Base-by-base conservation (phyloP, 1,284 basidiomycete genomes). In the Uromyces viciae-fabae region DNA sequence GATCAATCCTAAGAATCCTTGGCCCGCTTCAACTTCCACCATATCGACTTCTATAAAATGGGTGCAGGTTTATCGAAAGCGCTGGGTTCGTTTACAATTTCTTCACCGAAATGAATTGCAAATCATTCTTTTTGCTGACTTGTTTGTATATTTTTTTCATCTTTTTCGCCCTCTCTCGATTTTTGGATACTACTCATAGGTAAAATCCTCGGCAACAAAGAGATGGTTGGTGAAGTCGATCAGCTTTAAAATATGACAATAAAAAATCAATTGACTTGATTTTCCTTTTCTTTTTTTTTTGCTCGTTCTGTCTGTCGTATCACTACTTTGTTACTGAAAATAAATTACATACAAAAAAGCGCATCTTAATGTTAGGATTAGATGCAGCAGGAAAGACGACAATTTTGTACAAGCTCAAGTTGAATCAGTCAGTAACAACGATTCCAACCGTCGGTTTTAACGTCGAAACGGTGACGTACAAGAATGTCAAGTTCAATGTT, bases 311-410 rank as follows among this genome's bases (percentile, higher is more conserved):
- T 22, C 14, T 8, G 7, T 38, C 38, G 40, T 42, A 42, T 28
- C 5, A 15, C 38, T 25, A 14, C 38, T 3, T 62, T 56, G 14
- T 31, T 56, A 60, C 73, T 22, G n/a, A 36, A 22, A 4, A 38
- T 22, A 11, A 11, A 11, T 49, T 49, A 11, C 22, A 11, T 11
- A 49, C 46, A 22, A 49, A 11, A 42, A 4, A 78, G 84, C 83
- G 85, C 17, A 85, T 85, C 80, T 81, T 85, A 42, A 85, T 85
- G 85, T 82, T 85, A 49, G 85, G 85, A 19, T 81, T 85, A 7
- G 85, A 85, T 82, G 85, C 85, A 0, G 95, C 95, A 78, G 95
- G 95, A 86, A 98, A 98, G 89, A 98, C 95, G 25, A 98, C 87
- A 42, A 88, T 88, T 81, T 84, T 88, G 58, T 88, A 87, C 84